phyloP scores from a whole-genome alignment of 495 filamentous ascomycete genomes.

The Platismatia glauca region DNA sequence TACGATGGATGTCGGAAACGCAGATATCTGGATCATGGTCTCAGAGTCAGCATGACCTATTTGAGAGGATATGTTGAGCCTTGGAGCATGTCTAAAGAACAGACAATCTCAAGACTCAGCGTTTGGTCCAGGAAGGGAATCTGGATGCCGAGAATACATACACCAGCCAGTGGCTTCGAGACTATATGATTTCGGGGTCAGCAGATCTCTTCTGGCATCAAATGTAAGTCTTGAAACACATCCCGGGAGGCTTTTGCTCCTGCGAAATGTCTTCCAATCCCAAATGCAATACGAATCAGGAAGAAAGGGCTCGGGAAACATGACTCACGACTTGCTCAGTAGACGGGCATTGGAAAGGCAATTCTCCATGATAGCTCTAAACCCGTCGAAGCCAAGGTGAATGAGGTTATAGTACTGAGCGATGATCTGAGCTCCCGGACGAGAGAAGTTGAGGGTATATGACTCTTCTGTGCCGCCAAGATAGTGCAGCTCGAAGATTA shows the following conservation, averaged over 20 bases:
- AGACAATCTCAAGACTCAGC: background rate
- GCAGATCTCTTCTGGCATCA: too few relatives aligned
- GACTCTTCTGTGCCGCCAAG: constrained; percentile 66
- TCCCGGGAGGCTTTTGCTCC: too few relatives aligned
- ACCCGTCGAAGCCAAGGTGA: constrained; percentile 61
- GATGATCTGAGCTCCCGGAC: constrained; percentile 62
- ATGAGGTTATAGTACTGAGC: constrained; percentile 73
- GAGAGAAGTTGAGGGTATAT: constrained; percentile 68
- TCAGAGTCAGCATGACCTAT: constrained; percentile 19
- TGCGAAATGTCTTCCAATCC: too few relatives aligned
- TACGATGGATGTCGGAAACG: constrained; percentile 60
- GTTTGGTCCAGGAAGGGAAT: background rate
- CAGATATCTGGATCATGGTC: constrained; percentile 36
- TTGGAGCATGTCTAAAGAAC: background rate
- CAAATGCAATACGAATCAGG: too few relatives aligned
- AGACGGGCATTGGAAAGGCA: constrained; percentile 60
- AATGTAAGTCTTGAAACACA: too few relatives aligned
- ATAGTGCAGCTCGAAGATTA: constrained; percentile 69
- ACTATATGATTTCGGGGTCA: too few relatives aligned
- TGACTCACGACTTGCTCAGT: constrained; percentile 54
- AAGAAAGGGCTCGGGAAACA: too few relatives aligned
- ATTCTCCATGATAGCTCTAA: constrained; percentile 59
- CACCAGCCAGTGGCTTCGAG: background rate
- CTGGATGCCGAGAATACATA: background rate
- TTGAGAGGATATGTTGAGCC: background rate